Base-by-base conservation (phyloP, 257 asterid genomes). In the Primulina eburnea region DNA sequence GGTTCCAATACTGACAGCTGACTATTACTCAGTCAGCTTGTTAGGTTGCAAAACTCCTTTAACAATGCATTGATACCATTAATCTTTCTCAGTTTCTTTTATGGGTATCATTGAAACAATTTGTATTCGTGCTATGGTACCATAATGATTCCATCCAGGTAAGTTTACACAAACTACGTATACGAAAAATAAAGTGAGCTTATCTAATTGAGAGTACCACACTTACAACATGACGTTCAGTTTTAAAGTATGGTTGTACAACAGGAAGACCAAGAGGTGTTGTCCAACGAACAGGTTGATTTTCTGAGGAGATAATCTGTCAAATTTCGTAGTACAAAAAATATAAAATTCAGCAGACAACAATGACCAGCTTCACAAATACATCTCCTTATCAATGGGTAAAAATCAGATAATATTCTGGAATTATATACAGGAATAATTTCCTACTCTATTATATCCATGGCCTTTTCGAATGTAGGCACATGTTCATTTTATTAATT, bases 251-350 rank as follows among this genome's bases (percentile, higher is more conserved):
- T 1, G 97, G 98, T 73, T 92, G 98, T 75, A 92, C 86, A n/a
- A 92, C 96, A 33, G 98, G 98, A 78, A 90, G 96, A 69, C 98
- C 98, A 64, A 92, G 87, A n/a, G 98, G 97, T 33, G 98, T 92
- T 56, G 93, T 87, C 97, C 98, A 92, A 20, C 88, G 72, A 63
- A 92, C 96, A 17, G 98, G 90, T 60, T 90, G 79, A 82, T 90
- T 86, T 84, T 90, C 95, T 71, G 92, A 86, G 78, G 93, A 90
- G 83, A 92, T 88, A 74, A 92, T 81, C 98, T 92, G 87, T 60
- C 69, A 70, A 77, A 68, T 71, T 26, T 57, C 76, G 69, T 50
- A 16, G 57, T 5, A 50, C 20, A 50, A 50, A 50, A 50, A 50
- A 16, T 50, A 50, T 50, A 17, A 50, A 50, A 50, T 50, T 50